Percentiles rank a stretch among this genome's conserved stretches.
phyloP scores from a whole-genome alignment of 805 yeast species.

The Spathaspora boniae region DNA sequence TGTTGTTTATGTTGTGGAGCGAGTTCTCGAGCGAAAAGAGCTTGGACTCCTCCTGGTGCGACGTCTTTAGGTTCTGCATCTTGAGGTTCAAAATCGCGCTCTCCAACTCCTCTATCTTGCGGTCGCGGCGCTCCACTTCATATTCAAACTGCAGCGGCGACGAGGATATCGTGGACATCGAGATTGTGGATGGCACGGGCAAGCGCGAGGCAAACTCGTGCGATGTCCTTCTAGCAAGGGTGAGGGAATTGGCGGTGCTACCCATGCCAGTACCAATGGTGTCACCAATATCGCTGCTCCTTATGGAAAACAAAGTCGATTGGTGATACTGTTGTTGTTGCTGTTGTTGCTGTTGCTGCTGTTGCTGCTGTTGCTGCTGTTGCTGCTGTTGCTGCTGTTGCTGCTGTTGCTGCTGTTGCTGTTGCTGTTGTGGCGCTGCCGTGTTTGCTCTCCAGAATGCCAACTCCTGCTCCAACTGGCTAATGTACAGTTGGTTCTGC shows the following conservation, averaged over 20 bases:
- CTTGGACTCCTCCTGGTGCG: slow-evolving; percentile 44
- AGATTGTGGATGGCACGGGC: slow-evolving; percentile 3
- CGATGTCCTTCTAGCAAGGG: slow-evolving; percentile 2
- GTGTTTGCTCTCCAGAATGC: slow-evolving; percentile 23
- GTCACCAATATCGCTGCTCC: neutral
- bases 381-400: neutral
- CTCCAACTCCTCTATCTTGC: slow-evolving; percentile 29
- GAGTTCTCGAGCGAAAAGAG: slow-evolving; percentile 55
- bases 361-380: neutral
- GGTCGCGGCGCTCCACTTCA: slow-evolving; percentile 26
- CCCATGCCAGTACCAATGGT: neutral
- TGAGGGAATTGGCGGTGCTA: neutral
- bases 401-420: neutral
- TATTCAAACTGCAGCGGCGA: slow-evolving; percentile 11
- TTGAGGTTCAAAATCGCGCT: slow-evolving; percentile 25
- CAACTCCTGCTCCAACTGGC: slow-evolving; percentile 41
- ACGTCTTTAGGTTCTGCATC: slow-evolving; percentile 25
- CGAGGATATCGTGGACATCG: slow-evolving; percentile 1
- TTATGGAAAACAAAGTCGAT: neutral
- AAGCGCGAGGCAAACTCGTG: slow-evolving; percentile 3
- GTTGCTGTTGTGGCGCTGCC: too few species aligned
- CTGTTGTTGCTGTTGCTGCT: neutral
- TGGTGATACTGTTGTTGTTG: too few species aligned
- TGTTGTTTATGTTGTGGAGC: slow-evolving; percentile 52
- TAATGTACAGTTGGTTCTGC: slow-evolving; percentile 27